Conservation (phyloP, 805 yeast genomes). For the Sungouiozyma intestinalis region DNA sequence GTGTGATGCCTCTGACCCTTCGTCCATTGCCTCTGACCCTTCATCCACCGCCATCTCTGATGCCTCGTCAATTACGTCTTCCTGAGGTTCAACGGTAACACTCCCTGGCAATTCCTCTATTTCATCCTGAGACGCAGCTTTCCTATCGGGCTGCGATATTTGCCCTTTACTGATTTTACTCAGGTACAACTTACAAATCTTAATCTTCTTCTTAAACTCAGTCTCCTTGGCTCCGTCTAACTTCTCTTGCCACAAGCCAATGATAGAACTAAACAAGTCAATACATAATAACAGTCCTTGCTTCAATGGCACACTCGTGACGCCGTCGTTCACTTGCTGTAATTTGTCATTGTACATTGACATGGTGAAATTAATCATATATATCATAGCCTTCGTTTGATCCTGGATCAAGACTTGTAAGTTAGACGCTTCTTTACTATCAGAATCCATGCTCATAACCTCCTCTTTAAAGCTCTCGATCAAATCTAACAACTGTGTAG, state of each 20-base stretch:
- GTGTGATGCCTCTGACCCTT: conserved; percentile 1
- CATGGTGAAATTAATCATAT: conserved; percentile 47
- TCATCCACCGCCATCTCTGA: no score
- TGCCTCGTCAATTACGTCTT: no score
- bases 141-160: conserved; percentile 4
- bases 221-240: conserved; percentile 3
- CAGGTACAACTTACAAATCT: conserved; percentile 22
- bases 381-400: conserved; percentile 45
- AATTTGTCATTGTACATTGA: conserved; percentile 42
- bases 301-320: conserved; percentile 7
- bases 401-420: conserved; percentile 39
- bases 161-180: conserved; percentile 20
- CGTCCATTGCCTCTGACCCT: neutral
- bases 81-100: no score
- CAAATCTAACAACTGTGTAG: conserved; percentile 53
- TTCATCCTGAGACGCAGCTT: conserved; percentile 2
- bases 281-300: conserved; percentile 27
- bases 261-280: conserved; percentile 16
- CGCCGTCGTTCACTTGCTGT: conserved; percentile 37
- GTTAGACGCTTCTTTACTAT: conserved; percentile 24
- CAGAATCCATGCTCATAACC: conserved; percentile 10
- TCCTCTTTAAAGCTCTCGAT: conserved; percentile 48
- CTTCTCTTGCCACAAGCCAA: conserved; percentile 18
- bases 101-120: neutral
- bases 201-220: conserved; percentile 14